Evolutionary conservation across 108 stramenopile genomes (phyloP).

Genomic region (Skeletonema costatum): DNA sequence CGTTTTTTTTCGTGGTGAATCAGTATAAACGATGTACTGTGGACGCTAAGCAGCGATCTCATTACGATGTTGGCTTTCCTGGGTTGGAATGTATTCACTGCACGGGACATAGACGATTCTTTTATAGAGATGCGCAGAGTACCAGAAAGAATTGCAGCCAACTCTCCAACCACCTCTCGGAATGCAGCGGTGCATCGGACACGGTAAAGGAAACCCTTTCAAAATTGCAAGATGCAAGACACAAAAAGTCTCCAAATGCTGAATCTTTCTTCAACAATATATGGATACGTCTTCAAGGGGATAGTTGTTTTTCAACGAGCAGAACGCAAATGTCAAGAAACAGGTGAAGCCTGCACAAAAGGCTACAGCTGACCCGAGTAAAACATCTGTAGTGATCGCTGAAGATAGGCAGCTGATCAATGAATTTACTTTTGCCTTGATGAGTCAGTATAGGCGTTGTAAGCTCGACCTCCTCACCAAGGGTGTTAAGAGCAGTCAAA

Average conservation of each 20-base stretch:
- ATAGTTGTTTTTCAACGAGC: not conserved
- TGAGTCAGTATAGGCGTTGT: not conserved
- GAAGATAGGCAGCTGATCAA: not conserved
- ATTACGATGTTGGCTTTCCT: not conserved
- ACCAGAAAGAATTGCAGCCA: not conserved
- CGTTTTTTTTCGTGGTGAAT: not conserved
- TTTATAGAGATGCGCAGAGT: not conserved
- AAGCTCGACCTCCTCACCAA: not conserved
- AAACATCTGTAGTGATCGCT: not conserved
- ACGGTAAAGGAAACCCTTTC: not conserved
- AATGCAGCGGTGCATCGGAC: not conserved
- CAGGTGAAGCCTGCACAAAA: not conserved
- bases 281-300: not conserved
- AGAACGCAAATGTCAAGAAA: not conserved
- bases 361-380: not conserved
- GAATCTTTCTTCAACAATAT: not conserved
- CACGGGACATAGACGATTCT: not conserved
- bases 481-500: not conserved
- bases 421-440: not conserved
- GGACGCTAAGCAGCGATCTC: not conserved
- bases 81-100: not conserved
- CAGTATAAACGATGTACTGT: not conserved
- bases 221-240: not conserved
- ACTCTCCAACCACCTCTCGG: not conserved
- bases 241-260: not conserved